A percentile compares a stretch with the other conserved stretches of the same genome.
Conservation (phyloP, 2,329 filamentous ascomycete genomes). For the Purpureocillium takamizusanense region DNA sequence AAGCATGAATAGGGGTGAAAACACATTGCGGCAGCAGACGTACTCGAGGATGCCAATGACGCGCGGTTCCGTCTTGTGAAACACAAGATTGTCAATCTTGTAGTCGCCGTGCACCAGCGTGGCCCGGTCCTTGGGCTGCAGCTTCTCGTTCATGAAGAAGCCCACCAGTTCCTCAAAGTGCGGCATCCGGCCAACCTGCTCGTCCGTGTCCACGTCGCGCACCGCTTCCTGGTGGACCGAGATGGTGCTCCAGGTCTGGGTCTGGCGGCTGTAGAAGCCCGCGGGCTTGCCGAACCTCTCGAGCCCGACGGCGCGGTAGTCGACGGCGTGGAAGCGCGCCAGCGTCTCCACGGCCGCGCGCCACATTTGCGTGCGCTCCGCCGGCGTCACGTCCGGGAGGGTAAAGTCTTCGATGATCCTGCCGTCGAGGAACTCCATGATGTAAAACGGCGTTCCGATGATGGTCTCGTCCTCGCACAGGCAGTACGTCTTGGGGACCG, state of each 20-base stretch:
- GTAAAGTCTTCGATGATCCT: slow-evolving; percentile 86
- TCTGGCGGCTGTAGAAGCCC: slow-evolving; percentile 81
- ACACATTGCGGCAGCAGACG: too few species aligned
- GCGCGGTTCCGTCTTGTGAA: slow-evolving; percentile 76
- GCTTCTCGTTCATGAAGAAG: slow-evolving; percentile 63
- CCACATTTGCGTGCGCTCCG: slow-evolving; percentile 75
- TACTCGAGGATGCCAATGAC: slow-evolving; percentile 90
- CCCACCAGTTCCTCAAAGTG: slow-evolving; percentile 70
- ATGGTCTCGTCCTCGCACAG: slow-evolving; percentile 76
- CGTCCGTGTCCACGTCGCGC: slow-evolving; percentile 66
- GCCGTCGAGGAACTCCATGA: slow-evolving; percentile 93
- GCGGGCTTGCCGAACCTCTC: slow-evolving; percentile 60
- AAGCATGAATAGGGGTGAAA: too few species aligned
- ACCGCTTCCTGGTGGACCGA: slow-evolving; percentile 68
- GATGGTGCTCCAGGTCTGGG: slow-evolving; percentile 73
- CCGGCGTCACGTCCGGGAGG: slow-evolving; percentile 61
- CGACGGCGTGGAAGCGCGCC: slow-evolving; percentile 73
- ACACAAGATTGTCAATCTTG: slow-evolving; percentile 88
- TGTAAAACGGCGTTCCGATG: slow-evolving; percentile 88
- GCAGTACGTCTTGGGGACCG: slow-evolving; percentile 73
- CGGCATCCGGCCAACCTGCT: slow-evolving; percentile 72
- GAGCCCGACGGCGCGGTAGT: slow-evolving; percentile 58
- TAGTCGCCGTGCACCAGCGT: slow-evolving; percentile 91
- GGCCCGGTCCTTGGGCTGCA: slow-evolving; percentile 68
- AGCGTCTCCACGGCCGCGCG: slow-evolving; percentile 73